Base-by-base conservation (phyloP, 2,329 filamentous ascomycete genomes). In the Aspergillus caelatus region DNA sequence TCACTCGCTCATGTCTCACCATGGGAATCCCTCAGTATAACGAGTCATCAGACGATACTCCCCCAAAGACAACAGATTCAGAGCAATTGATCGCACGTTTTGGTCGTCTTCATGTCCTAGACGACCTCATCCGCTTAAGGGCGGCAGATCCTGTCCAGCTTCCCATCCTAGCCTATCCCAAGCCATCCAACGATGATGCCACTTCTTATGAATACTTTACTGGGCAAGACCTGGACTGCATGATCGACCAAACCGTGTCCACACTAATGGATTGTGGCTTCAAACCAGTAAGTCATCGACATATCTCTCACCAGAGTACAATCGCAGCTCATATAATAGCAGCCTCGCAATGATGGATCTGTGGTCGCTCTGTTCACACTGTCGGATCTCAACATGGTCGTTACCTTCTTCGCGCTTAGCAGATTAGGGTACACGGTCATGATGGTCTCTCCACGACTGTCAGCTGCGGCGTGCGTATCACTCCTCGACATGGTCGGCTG, bases 351-450 rank as follows among this genome's bases (percentile, higher is more conserved):
- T 19, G 62, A 70, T 32, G 57, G 63, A 43, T 60, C 61, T 6
- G 68, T 76, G 3, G 72, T 83, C 6, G 79, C 79, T 3, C 69
- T 83, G 4, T 74, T 82, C 41, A 78, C 78, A 0, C 68, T 72
- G 12, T 82, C 81, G 0, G 77, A 82, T 57, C 67, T 82, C 5
- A 75, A 77, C 16, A 82, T 79, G 71, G 73, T 81, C 9, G 65
- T 81, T 59, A 76, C 77, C 8, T 77, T 82, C 54, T 81, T 83
- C 57, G 81, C 80, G 11, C 70, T 83, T 10, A 79, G 77, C 61
- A 74, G 80, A n/a, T 66, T 82, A 6, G 81, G 81, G 30, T 82
- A 80, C 61, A 79, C 76, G 14, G 73, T 78, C 8, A 75, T 83
- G 71, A 78, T 78, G 60, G 70, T 83, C 30, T 83, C 80, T 4